Conservation (phyloP, 305 asterid genomes). For the Fraxinus sp. region DNA sequence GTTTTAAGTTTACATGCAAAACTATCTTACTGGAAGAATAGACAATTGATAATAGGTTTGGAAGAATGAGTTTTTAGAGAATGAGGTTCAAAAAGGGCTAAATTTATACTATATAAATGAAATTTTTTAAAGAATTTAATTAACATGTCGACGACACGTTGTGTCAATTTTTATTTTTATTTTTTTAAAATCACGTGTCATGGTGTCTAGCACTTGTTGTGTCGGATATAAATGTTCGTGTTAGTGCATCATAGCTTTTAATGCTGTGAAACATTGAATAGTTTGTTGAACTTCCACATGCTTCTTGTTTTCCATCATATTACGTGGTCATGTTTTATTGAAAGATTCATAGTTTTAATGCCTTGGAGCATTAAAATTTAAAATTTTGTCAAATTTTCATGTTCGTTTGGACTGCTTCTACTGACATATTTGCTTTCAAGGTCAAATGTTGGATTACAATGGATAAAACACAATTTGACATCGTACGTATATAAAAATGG, state of each 20-base stretch:
- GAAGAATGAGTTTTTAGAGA: not conserved
- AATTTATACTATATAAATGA: too few relatives aligned
- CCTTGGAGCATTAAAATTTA: slow-evolving; percentile 4
- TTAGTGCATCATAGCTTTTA: not conserved
- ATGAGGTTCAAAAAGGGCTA: too few relatives aligned
- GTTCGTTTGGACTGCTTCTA: not conserved
- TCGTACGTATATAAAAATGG: not conserved
- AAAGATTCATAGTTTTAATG: not conserved
- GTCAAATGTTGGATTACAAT: not conserved
- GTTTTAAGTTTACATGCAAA: not conserved
- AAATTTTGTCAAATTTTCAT: not conserved
- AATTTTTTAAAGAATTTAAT: too few relatives aligned
- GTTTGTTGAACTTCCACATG: not conserved
- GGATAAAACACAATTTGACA: not conserved
- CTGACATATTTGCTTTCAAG: not conserved
- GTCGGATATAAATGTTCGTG: not conserved
- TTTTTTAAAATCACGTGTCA: not conserved
- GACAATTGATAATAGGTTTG: too few relatives aligned
- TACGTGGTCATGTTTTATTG: not conserved
- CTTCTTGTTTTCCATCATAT: not conserved
- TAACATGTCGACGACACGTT: not conserved
- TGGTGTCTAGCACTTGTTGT: not conserved
- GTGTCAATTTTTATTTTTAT: not conserved
- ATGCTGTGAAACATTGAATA: slow-evolving; percentile 1
- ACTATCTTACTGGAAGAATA: too few relatives aligned